Base-by-base conservation (phyloP, 2,329 filamentous ascomycete species). In the Pezicula neosporulosa region DNA sequence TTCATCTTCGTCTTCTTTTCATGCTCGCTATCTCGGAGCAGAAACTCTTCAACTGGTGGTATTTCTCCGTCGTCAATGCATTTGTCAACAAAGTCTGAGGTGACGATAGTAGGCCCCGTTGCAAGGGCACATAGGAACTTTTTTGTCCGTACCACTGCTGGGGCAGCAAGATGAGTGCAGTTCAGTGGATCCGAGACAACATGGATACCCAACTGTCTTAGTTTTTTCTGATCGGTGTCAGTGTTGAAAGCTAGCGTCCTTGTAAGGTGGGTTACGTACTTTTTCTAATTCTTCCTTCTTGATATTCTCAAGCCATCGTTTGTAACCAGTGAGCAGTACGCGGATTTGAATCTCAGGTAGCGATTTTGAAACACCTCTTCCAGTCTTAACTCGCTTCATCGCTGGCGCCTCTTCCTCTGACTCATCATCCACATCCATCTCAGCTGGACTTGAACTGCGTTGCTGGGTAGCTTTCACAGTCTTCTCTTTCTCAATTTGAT, bases 61-160 rank as follows among this genome's bases (percentile, higher is more conserved):
- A 89, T 66, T 62, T 83, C 76, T 56, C 87, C 82, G 30, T 82
- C 76, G 43, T 88, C 82, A 10, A 97, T 76, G 44, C 87, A 90
- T 21, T 81, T 77, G 50, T 93, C 88, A 51, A 99, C 82, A 68
- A 90, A 99, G 8, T 81, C 78, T 1, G 86, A 87, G 43, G 84
- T 85, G 49, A 97, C 80, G 41, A 97, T 81, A 1, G 81, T 78
- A 0, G 91, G 90, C 0, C 89, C 91, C 53, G 83, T 85, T 16
- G 94, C 91, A 27, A 99, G 74, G 12, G 91, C 90, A 55, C 86
- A 87, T 46, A 97, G 85, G 66, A 99, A 99, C 66, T 99, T 99
- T 66, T 90, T 85, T 0, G 94, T 99, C 36, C 94, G 87, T 33
- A 97, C 82, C 55, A 97, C 83, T 39, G 84, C 81, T 1, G 93